phyloP scores from a whole-genome alignment of 257 asterid species.

The Echites panduratus region DNA sequence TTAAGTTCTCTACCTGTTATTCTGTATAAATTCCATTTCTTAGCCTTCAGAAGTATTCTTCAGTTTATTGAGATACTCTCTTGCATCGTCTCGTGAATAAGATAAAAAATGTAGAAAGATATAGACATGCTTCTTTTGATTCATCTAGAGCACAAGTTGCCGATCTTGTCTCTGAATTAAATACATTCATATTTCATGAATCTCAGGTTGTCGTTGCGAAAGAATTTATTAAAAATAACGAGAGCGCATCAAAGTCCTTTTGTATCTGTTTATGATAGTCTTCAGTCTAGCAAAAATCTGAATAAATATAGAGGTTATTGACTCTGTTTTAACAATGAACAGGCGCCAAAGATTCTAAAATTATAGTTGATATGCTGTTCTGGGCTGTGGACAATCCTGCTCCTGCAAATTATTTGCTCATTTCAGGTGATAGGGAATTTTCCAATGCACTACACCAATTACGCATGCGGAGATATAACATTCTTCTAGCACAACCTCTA shows the following conservation, averaged over 20 bases:
- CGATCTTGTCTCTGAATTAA: background rate
- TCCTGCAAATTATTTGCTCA: constrained; percentile 53
- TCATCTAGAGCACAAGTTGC: background rate
- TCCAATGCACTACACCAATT: constrained; percentile 55
- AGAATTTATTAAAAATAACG: background rate
- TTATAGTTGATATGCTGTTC: constrained; percentile 50
- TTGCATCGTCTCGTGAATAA: background rate
- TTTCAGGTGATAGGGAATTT: constrained; percentile 53
- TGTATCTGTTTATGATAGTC: background rate
- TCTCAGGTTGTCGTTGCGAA: background rate
- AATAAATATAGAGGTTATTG: background rate
- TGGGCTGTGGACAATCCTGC: constrained; percentile 70
- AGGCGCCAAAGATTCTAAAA: constrained; percentile 51
- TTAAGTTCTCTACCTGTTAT: background rate
- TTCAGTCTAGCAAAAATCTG: background rate
- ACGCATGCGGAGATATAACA: constrained; percentile 45
- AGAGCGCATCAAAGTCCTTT: background rate
- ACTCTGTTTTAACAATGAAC: constrained; percentile 8
- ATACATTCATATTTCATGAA: background rate
- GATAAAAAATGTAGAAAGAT: background rate
- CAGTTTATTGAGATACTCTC: background rate
- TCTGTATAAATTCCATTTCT: background rate
- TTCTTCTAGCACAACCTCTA: constrained; percentile 51
- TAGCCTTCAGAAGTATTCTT: background rate
- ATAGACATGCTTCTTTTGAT: background rate